Percentiles rank a stretch among this genome's conserved stretches.
phyloP scores from a whole-genome alignment of 2,329 filamentous ascomycete genomes.

The Nakataea oryzae region DNA sequence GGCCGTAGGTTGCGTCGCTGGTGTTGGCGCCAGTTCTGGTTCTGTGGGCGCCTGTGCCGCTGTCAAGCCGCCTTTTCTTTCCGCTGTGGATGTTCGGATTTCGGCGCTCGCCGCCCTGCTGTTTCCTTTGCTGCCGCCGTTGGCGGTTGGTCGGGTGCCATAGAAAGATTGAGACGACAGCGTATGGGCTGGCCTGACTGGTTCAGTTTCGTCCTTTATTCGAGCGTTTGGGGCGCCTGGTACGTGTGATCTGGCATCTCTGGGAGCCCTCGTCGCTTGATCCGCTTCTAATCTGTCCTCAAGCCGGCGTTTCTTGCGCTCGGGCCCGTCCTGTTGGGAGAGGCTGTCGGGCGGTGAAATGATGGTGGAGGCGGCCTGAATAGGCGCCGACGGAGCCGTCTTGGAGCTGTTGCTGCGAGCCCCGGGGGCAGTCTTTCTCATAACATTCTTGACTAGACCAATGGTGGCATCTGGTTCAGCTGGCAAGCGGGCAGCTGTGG shows the following conservation, averaged over 20 bases:
- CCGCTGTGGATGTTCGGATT: background rate
- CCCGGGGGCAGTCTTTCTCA: background rate
- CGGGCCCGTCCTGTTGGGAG: background rate
- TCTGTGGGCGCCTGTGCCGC: too few species aligned
- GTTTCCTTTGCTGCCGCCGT: background rate
- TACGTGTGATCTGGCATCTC: background rate
- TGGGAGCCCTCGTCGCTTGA: background rate
- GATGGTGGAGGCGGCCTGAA: background rate
- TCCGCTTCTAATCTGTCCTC: background rate
- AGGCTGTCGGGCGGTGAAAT: background rate
- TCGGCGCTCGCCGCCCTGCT: background rate
- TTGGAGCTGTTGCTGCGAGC: background rate
- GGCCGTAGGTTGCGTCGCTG: background rate
- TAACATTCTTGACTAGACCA: background rate
- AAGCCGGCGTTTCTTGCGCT: background rate
- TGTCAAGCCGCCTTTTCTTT: background rate
- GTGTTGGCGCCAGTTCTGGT: background rate
- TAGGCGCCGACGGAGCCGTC: background rate
- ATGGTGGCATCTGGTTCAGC: background rate
- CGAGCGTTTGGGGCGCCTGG: background rate
- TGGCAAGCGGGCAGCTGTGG: background rate
- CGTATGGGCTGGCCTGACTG: background rate
- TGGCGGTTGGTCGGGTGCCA: background rate
- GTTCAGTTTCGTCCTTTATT: background rate
- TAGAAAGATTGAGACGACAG: background rate